These are phyloP conservation scores for Plenodomus tracheiphilus DNA, from an alignment of 2,329 filamentous ascomycete genomes.

Conservation along the genomic window DNA sequence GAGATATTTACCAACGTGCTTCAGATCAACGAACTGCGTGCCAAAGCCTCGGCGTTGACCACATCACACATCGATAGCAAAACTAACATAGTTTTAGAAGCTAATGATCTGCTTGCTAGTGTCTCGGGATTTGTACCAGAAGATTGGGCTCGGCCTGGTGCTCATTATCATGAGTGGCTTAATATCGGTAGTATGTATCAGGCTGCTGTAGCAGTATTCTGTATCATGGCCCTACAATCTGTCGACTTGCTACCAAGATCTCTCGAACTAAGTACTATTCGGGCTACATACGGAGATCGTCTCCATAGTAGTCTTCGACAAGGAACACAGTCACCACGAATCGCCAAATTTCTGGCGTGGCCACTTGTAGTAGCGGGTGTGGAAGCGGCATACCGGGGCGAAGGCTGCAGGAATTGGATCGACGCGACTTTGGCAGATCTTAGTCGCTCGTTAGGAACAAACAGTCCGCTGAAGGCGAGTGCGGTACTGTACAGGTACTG, in stretches of 20 bases:
- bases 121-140: constrained; percentile 26
- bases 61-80: constrained; percentile 3
- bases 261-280: constrained; percentile 19
- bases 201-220: constrained; percentile 30
- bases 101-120: constrained; percentile 22
- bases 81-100: constrained; percentile 5
- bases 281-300: constrained; percentile 14
- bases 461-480: constrained; percentile 24
- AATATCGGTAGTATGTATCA: constrained; percentile 29
- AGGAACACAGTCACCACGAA: constrained; percentile 7
- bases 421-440: constrained; percentile 17
- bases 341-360: constrained; percentile 27
- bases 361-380: constrained; percentile 32
- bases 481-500: constrained; percentile 30
- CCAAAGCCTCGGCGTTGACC: constrained; percentile 10
- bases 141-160: constrained; percentile 34
- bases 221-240: constrained; percentile 30
- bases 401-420: constrained; percentile 22
- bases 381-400: constrained; percentile 24
- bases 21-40: constrained; percentile 27
- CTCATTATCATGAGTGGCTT: constrained; percentile 23
- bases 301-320: constrained; percentile 12
- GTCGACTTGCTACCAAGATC: constrained; percentile 21
- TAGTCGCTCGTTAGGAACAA: constrained; percentile 24
- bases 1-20: constrained; percentile 28